Percentiles rank a stretch among this genome's conserved stretches.
phyloP scores from a whole-genome alignment of 441 rosid species.

The Adansonia madagascariensis region DNA sequence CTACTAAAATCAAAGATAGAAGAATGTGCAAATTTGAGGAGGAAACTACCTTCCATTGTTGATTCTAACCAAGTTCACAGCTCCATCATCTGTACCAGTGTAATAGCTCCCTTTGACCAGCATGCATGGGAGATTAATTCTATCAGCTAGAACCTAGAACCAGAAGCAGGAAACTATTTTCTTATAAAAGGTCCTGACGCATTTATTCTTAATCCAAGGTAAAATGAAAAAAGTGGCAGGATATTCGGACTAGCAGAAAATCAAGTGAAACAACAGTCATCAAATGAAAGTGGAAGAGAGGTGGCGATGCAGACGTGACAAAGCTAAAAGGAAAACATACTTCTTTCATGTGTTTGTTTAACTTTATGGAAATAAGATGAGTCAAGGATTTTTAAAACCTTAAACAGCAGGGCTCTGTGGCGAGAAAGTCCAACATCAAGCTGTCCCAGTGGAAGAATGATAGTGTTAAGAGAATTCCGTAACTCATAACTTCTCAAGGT shows the following conservation, averaged over 20 bases:
- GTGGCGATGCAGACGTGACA: neutral
- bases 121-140: slow-evolving; percentile 85
- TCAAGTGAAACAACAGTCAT: slow-evolving; percentile 19
- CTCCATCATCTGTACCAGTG: slow-evolving; percentile 99
- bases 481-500: slow-evolving; percentile 61
- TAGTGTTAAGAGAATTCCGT: slow-evolving; percentile 60
- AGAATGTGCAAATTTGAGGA: slow-evolving; percentile 20
- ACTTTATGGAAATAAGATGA: slow-evolving; percentile 13
- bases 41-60: slow-evolving; percentile 70
- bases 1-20: slow-evolving; percentile 14
- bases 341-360: slow-evolving; percentile 5
- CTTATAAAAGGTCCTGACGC: slow-evolving; percentile 9
- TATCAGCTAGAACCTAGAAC: slow-evolving; percentile 90
- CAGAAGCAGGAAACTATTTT: slow-evolving; percentile 33
- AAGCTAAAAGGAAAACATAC: slow-evolving; percentile 11
- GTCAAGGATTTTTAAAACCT: slow-evolving; percentile 52
- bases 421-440: slow-evolving; percentile 94
- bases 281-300: slow-evolving; percentile 3
- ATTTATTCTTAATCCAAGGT: neutral
- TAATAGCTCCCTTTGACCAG: slow-evolving; percentile 96
- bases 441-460: slow-evolving; percentile 85
- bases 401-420: slow-evolving; percentile 95
- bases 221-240: neutral
- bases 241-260: slow-evolving; percentile 23
- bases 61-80: slow-evolving; percentile 81